These are phyloP conservation scores for Cyberlindnera sargentensis DNA, from an alignment of 805 yeast genomes.

Conservation along the genomic window DNA sequence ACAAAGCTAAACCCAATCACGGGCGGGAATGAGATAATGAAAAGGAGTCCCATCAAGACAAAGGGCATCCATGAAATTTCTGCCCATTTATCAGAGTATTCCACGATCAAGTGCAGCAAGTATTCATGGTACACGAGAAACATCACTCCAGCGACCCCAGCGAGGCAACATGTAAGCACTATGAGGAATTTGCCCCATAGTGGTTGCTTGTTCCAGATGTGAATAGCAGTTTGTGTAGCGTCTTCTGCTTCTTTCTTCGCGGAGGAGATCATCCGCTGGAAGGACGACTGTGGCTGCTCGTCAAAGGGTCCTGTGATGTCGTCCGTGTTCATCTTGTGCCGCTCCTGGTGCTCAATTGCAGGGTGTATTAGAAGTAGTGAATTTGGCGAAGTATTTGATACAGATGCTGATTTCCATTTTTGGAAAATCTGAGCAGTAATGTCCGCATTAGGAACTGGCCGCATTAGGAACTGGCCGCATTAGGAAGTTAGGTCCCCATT, in stretches of 20 bases:
- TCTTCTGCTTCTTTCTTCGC: slow-evolving; percentile 2
- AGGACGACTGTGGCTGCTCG: too few relatives aligned
- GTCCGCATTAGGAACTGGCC: too few relatives aligned
- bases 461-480: too few relatives aligned
- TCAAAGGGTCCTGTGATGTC: too few relatives aligned
- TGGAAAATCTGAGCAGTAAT: too few relatives aligned
- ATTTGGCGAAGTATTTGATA: too few relatives aligned
- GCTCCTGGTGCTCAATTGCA: too few relatives aligned
- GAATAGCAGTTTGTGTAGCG: slow-evolving; percentile 1
- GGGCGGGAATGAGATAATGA: slow-evolving; percentile 84
- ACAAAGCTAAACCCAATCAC: slow-evolving; percentile 73
- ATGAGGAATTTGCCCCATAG: slow-evolving; percentile 10
- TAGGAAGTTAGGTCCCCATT: too few relatives aligned
- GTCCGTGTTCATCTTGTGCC: too few relatives aligned
- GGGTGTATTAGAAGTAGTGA: too few relatives aligned
- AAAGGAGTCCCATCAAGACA: slow-evolving; percentile 45
- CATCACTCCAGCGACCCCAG: slow-evolving; percentile 3
- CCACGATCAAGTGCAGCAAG: slow-evolving; percentile 14
- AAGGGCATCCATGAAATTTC: slow-evolving; percentile 29
- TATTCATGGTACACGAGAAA: slow-evolving; percentile 15
- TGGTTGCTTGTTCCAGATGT: slow-evolving; percentile 13
- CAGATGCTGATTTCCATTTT: too few relatives aligned
- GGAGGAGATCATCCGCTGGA: too few relatives aligned
- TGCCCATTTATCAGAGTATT: slow-evolving; percentile 21
- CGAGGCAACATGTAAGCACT: neutral